Evolutionary conservation across 495 filamentous ascomycete genomes (phyloP).

Genomic region (Neurospora pannonica): DNA sequence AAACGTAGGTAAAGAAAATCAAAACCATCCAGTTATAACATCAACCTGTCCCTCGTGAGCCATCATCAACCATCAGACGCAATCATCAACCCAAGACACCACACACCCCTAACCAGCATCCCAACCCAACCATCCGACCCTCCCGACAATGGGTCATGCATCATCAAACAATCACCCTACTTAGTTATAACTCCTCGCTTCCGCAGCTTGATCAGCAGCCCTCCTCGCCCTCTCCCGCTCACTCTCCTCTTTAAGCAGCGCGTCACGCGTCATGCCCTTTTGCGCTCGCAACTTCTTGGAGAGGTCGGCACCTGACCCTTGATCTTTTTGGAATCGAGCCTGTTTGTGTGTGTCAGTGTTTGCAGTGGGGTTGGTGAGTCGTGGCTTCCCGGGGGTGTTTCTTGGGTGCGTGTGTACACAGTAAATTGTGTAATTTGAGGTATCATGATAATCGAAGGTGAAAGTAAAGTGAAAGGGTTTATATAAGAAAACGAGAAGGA

Average conservation of each 20-base stretch:
- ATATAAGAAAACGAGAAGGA: too few relatives aligned
- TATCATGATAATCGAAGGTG: too few relatives aligned
- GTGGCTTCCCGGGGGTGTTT: too few relatives aligned
- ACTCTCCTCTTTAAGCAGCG: constrained; percentile 49
- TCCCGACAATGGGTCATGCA: neutral
- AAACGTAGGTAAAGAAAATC: neutral
- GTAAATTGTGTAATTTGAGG: too few relatives aligned
- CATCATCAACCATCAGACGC: neutral
- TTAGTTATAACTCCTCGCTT: constrained; percentile 44
- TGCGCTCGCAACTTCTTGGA: constrained; percentile 53
- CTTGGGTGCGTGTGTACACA: too few relatives aligned
- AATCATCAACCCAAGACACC: neutral
- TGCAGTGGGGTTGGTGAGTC: too few relatives aligned
- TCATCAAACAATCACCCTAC: neutral
- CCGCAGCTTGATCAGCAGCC: constrained; percentile 45
- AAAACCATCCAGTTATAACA: neutral
- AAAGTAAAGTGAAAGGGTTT: too few relatives aligned
- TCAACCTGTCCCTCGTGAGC: neutral
- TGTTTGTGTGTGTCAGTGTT: constrained; percentile 10
- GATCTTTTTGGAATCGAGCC: constrained; percentile 34
- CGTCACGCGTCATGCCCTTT: constrained; percentile 52
- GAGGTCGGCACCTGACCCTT: constrained; percentile 46
- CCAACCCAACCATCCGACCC: neutral
- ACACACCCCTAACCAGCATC: neutral
- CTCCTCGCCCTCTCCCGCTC: constrained; percentile 45